A percentile compares a stretch with the other conserved stretches of the same genome.
Evolutionary conservation across 768 basidiomycete genomes (phyloP).

Genomic region (Pleurotus sapidus): DNA sequence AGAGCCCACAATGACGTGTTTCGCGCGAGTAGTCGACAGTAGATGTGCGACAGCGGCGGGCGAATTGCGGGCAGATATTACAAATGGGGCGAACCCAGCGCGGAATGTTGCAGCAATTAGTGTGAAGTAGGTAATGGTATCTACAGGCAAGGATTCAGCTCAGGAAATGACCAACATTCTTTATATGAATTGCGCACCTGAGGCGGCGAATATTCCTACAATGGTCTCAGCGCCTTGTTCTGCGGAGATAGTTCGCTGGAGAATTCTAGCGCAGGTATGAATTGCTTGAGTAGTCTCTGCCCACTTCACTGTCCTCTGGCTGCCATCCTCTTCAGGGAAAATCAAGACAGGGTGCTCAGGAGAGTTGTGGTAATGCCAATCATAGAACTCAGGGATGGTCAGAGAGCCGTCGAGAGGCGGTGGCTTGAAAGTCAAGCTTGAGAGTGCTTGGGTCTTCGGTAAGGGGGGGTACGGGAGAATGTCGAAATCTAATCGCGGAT

Average conservation of each 20-base stretch:
- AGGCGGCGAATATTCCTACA: conserved; percentile 18
- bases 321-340: conserved; percentile 14
- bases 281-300: conserved; percentile 22
- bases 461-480: conserved; percentile 7
- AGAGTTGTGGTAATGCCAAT: conserved; percentile 27
- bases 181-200: conserved; percentile 11
- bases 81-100: conserved; percentile 29
- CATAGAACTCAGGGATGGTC: conserved; percentile 29
- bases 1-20: conserved; percentile 21
- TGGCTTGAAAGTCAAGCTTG: conserved; percentile 23
- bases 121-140: conserved; percentile 30
- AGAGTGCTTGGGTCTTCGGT: conserved; percentile 24
- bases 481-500: background rate
- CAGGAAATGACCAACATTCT: background rate
- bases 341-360: conserved; percentile 30
- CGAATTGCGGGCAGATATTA: conserved; percentile 37
- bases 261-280: conserved; percentile 17
- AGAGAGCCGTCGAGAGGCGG: conserved; percentile 29
- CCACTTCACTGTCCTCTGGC: conserved; percentile 17
- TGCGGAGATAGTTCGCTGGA: conserved; percentile 5
- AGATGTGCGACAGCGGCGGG: conserved; percentile 41
- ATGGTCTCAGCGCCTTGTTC: conserved; percentile 12
- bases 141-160: conserved; percentile 10
- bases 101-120: conserved; percentile 26
- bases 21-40: conserved; percentile 14